phyloP scores from a whole-genome alignment of 805 yeast species.

The Alloascoidea hylecoeti region DNA sequence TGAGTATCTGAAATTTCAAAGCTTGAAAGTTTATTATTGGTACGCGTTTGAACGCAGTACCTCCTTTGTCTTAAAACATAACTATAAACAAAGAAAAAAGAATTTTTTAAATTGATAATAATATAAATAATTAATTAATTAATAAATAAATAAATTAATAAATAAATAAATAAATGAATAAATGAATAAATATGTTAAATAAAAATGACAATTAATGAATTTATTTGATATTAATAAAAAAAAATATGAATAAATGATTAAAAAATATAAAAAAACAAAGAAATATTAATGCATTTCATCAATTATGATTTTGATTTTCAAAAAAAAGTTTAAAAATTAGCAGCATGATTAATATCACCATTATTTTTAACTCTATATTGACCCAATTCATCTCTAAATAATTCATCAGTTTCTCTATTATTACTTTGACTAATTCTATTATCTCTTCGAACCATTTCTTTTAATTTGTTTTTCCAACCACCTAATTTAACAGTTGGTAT shows the following conservation, averaged over 20 bases:
- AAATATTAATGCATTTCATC: too few species aligned
- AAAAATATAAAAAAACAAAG: not conserved
- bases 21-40: too few species aligned
- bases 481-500: not conserved
- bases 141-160: not conserved
- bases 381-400: not conserved
- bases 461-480: not conserved
- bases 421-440: not conserved
- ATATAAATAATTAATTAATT: not conserved
- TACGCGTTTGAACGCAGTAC: too few species aligned
- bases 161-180: not conserved
- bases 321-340: not conserved
- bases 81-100: too few species aligned
- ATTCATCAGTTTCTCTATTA: not conserved
- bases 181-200: not conserved
- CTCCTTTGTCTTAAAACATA: too few species aligned
- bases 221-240: too few species aligned
- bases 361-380: not conserved
- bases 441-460: not conserved
- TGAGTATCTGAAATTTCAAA: too few species aligned
- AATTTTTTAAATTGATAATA: not conserved
- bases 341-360: constrained; percentile 1
- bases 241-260: not conserved
- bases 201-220: too few species aligned
- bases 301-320: too few species aligned